Evolutionary conservation across 805 yeast genomes (phyloP), one percentile per base, ranked within the genome.

Genomic region (Saturnispora besseyi): DNA sequence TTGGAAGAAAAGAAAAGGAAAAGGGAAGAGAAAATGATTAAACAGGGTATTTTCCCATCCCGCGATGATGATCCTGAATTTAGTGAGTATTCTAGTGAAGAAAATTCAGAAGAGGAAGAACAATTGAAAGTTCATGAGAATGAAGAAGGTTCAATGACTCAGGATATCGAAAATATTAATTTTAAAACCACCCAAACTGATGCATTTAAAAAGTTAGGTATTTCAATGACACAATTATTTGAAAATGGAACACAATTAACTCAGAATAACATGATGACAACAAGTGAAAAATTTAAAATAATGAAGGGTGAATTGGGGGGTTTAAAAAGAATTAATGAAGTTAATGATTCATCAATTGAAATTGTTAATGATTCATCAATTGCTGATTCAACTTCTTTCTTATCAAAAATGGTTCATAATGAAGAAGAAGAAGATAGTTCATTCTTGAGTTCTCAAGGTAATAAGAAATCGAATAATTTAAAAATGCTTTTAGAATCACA

Each of bases 41-140:
- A 55, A 32, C 49, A 50, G 2, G 57, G 56, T 3, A 46, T 55
- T 21, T 34, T 45, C n/a, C 53, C 53, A 36, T 41, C 53, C 6
- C 53, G 50, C 30, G 61, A 59, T 10, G 60, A 59, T n/a, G 66
- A 62, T 43, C 66, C 61, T 12, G 66, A 64, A 29, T 63, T 56
- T n/a, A 61, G 61, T 48, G 66, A 62, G 38, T 54, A 52, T 22
- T 58, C 59, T 24, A 64, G 58, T 26, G 67, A 59, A 53, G 18
- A 59, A 46, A 2, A 63, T 22, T 36, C 26, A 36, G 40, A 57
- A 9, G 62, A 55, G 3, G 58, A 54, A 5, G 62, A 57, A 11
- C 33, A 28, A 28, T 8, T 21, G 12, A 15, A 26, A 6, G 24
- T 8, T 9, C 12, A 36, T 32, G 41, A 28, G 5, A 37, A 36